These are phyloP conservation scores for Arthrobotrys sinensis DNA, from an alignment of 2,329 filamentous ascomycete genomes.

Conservation along the genomic window DNA sequence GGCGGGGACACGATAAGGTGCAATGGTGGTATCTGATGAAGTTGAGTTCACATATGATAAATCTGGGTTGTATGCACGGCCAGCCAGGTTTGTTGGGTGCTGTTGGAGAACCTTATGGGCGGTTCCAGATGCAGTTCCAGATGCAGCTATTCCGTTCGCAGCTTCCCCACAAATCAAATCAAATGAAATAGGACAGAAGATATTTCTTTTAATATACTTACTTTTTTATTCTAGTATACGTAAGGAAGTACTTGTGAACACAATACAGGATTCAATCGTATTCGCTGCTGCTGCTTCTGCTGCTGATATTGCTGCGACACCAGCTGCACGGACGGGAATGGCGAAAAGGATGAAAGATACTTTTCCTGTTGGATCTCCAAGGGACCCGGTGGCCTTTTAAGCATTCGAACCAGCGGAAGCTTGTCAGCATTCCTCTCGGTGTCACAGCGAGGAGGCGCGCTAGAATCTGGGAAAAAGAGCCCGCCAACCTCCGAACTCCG, in stretches of 20 bases:
- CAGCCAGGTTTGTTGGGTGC: conserved; percentile 1
- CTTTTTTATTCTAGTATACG: conserved; percentile 17
- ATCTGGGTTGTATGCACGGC: neutral
- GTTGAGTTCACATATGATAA: conserved; percentile 11
- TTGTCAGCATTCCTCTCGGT: conserved; percentile 53
- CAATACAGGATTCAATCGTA: conserved; percentile 3
- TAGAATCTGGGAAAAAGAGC: conserved; percentile 12
- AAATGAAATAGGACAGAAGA: neutral
- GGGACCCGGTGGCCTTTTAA: conserved; percentile 40
- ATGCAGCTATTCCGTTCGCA: conserved; percentile 53
- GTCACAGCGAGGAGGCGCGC: conserved; percentile 47
- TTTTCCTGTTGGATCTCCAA: neutral
- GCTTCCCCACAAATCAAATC: conserved; percentile 43
- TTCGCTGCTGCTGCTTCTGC: neutral
- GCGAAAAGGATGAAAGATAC: conserved; percentile 54
- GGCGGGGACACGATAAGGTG: conserved; percentile 1
- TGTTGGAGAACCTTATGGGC: conserved; percentile 42
- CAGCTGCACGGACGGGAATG: conserved; percentile 33
- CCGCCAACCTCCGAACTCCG: conserved; percentile 59
- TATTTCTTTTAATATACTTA: conserved; percentile 46
- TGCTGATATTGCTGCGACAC: conserved; percentile 14
- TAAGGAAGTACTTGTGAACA: no score
- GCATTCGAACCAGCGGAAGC: conserved; percentile 19
- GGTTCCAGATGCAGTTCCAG: conserved; percentile 38
- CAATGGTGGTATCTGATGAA: neutral